Conservation (phyloP, 129 eudicot genomes). For the Centaurea solstitialis region DNA sequence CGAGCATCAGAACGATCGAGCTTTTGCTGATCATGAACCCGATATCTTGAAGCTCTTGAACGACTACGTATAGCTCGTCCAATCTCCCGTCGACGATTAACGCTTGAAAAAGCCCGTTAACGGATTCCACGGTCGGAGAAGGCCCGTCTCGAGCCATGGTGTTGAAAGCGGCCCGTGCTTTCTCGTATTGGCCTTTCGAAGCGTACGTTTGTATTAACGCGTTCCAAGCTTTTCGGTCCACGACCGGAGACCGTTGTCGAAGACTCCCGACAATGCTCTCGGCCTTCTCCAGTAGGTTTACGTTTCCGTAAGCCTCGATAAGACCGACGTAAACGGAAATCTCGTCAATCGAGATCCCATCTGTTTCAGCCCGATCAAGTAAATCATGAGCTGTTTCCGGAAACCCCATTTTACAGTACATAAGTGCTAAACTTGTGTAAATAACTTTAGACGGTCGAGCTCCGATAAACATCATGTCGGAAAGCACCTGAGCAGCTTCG, state of each 20-base stretch:
- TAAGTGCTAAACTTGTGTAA: constrained; percentile 41
- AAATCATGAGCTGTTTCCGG: constrained; percentile 83
- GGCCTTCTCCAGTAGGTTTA: constrained; percentile 62
- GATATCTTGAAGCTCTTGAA: constrained; percentile 91
- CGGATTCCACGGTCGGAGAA: constrained; percentile 72
- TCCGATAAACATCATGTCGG: constrained; percentile 80
- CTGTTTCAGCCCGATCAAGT: constrained; percentile 54
- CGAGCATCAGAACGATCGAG: constrained; percentile 85
- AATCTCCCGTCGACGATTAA: constrained; percentile 82
- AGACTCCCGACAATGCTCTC: constrained; percentile 69
- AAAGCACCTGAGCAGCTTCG: constrained; percentile 80
- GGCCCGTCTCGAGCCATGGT: constrained; percentile 99
- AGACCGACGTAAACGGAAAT: constrained; percentile 54
- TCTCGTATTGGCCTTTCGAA: constrained; percentile 77
- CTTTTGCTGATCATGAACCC: constrained; percentile 89
- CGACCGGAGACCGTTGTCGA: constrained; percentile 45
- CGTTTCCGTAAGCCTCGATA: constrained; percentile 77
- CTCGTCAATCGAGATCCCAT: constrained; percentile 44
- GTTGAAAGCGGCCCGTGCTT: constrained; percentile 91
- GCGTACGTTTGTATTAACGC: constrained; percentile 80
- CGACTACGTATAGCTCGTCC: constrained; percentile 70
- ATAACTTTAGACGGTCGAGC: constrained; percentile 53
- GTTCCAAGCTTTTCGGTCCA: constrained; percentile 81
- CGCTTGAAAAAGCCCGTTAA: constrained; percentile 82
- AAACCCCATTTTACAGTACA: constrained; percentile 73